phyloP scores from a whole-genome alignment of 1,284 basidiomycete species.

The Ceratorhiza oryzae-sativae region DNA sequence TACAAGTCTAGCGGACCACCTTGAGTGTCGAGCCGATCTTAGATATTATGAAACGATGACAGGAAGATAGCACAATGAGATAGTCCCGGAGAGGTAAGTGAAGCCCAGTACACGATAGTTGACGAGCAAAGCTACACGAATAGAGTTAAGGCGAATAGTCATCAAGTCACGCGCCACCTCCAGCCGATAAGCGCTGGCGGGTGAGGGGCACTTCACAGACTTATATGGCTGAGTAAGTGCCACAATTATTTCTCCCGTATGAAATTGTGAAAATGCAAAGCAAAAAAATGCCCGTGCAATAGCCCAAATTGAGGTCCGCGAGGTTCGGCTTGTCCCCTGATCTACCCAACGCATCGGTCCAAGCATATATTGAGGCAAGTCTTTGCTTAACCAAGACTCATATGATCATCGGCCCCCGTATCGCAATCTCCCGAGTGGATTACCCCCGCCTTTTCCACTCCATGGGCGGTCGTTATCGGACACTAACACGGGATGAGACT shows the following conservation, averaged over 20 bases:
- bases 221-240: not conserved
- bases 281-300: not conserved
- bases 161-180: not conserved
- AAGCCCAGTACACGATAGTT: not conserved
- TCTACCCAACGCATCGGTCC: not conserved
- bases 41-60: not conserved
- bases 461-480: not conserved
- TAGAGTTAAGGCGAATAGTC: not conserved
- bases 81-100: not conserved
- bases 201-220: no score
- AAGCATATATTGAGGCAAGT: not conserved
- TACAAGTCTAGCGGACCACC: not conserved
- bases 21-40: not conserved
- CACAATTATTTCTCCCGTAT: not conserved
- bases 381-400: constrained; percentile 8
- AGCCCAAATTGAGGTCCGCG: not conserved
- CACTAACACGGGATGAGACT: not conserved
- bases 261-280: constrained; percentile 4
- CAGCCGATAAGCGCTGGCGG: not conserved
- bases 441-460: constrained; percentile 4
- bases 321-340: not conserved
- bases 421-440: constrained; percentile 2
- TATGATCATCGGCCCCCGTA: not conserved
- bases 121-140: constrained; percentile 6
- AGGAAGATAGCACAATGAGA: not conserved